Evolutionary conservation across 371 early-diverging fungal genomes (phyloP), one percentile per base, ranked within the genome.

Genomic region (Phascolomyces articulosus): DNA sequence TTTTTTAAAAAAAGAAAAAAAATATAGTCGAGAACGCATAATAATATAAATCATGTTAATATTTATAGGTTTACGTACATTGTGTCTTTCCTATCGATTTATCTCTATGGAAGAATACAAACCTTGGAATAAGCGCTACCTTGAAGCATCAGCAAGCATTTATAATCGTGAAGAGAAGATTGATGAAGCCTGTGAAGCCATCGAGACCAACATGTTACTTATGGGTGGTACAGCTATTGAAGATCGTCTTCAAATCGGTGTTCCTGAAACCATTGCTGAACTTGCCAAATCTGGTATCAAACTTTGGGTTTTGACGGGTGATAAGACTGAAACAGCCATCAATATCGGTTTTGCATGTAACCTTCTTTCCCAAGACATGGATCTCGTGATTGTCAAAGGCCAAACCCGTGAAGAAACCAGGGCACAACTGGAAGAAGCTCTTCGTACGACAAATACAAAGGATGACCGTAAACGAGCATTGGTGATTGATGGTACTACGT

Each of bases 271-370:
- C 0, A 94, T 99, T 63, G 89, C 87, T 55, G 82, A 85, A 55
- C 84, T 98, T 29, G 88, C 96, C 1, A 84, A 84, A 15, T 97
- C 98, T 0, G 98, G 97, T 20, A 95, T 99, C 60, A 90, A 91
- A 59, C 82, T 97, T 13, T 98, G 97, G 96, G 96, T 99, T 85
- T 77, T 99, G 70, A 99, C 99, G 0, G 99, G 99, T 44, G 99
- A 99, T 78, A 94, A 97, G 76, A 93, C 93, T 49, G 99, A 99
- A 73, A 99, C 99, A 16, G 99, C 99, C 28, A 93, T 97, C 68
- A 94, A 95, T 67, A 97, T 97, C 78, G 98, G 96, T 3, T 92
- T 91, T 64, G 89, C 93, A 1, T 96, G 96, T 70, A 86, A 91
- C 28, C 79, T 98, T 27, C 82, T 89, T 38, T 76, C 74, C 0